A percentile compares a stretch with the other conserved stretches of the same genome.
phyloP scores from a whole-genome alignment of 2,329 filamentous ascomycete species.

The Pleurostoma richardsiae region DNA sequence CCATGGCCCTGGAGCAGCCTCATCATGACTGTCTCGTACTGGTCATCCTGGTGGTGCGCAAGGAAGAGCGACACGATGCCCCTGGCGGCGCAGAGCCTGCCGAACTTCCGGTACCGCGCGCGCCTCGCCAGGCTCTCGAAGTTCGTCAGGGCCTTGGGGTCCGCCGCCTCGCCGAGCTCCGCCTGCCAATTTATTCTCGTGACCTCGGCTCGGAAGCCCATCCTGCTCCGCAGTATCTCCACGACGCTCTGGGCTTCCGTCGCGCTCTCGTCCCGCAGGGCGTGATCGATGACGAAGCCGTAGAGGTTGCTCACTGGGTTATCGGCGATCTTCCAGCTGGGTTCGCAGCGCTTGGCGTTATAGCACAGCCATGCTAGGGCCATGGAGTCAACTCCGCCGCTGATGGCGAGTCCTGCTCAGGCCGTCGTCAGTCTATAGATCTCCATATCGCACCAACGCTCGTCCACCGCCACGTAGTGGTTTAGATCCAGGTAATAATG shows the following conservation, averaged over 20 bases:
- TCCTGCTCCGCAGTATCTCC: conserved; percentile 17
- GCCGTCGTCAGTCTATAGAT: background rate
- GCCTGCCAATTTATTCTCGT: conserved; percentile 44
- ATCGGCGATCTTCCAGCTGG: conserved; percentile 34
- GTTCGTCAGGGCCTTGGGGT: conserved; percentile 45
- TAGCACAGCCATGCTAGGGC: conserved; percentile 75
- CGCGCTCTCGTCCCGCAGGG: conserved; percentile 45
- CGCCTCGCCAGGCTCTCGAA: conserved; percentile 74
- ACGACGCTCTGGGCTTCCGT: conserved; percentile 46
- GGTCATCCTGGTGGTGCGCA: conserved; percentile 86
- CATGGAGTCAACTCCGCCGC: conserved; percentile 97
- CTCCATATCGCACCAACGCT: background rate
- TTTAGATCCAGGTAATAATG: too few species aligned
- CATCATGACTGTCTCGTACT: conserved; percentile 85
- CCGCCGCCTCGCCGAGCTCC: conserved; percentile 15
- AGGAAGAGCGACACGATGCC: conserved; percentile 61
- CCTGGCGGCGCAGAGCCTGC: conserved; percentile 47
- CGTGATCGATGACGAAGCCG: conserved; percentile 53
- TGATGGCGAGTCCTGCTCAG: conserved; percentile 67
- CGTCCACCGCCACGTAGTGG: too few species aligned
- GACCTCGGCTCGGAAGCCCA: conserved; percentile 26
- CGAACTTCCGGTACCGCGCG: conserved; percentile 69
- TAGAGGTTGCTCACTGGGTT: conserved; percentile 34
- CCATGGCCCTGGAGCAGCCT: conserved; percentile 64
- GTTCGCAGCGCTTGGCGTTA: conserved; percentile 28